Evolutionary conservation across 768 basidiomycete species (phyloP), one percentile per base, ranked within the genome.

Genomic region (Termitomyces sp.): DNA sequence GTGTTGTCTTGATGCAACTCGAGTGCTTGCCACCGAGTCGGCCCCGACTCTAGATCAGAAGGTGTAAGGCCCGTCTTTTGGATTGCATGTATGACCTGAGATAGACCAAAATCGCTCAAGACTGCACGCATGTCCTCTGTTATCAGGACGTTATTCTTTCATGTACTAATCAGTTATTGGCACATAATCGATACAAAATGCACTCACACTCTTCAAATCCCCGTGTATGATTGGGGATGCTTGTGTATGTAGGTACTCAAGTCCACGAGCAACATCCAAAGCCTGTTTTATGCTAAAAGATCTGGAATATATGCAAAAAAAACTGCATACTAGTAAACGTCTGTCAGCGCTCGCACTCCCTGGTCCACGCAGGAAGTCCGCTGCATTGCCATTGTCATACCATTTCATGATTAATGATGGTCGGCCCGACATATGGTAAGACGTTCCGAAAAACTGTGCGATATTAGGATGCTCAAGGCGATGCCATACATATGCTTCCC

Each of bases 401-500:
- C 81, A 82, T 56, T 76, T 75, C 60, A 80, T 69, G 38, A 82
- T 72, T 68, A 76, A 74, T 10, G 74, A 69, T 2, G 74, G 74
- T 10, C 72, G 63, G 26, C 69, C 70, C 2, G 63, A 63, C 70
- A 75, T 72, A 62, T 75, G 74, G 57, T 74, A 75, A n/a, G 74
- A 75, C 4, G 70, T 75, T 4, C 81, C 81, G 58, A 76, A 78
- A n/a, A 82, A 66, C n/a, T 74, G 76, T 10, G 74, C 77, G 14
- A 82, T 74, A 56, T 82, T 80, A 8, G 72, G 72, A 58, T 82
- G 81, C 12, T 76, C 73, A 14, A 82, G 68, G 16, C 80, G 71
- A 66, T 79, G 71, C 81, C 81, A 82, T 1, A 80, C 75, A 28
- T 72, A 71, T 0, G 81, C 69, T 63, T 82, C 80, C 16, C 75